phyloP scores from a whole-genome alignment of 345 rosid genomes.

The Arabis alpina region DNA sequence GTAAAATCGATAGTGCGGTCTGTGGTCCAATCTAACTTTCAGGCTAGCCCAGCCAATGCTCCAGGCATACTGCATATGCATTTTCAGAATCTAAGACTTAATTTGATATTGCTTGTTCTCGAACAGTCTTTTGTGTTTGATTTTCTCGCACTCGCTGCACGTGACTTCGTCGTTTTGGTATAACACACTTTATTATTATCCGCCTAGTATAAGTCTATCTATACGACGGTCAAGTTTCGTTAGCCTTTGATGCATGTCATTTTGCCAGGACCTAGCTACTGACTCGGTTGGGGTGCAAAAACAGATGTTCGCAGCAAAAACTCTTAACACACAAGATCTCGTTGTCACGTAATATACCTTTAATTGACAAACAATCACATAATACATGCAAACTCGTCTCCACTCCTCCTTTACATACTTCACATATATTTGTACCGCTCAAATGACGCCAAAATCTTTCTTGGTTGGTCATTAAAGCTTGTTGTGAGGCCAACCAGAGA shows the following conservation, averaged over 20 bases:
- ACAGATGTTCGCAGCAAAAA: conserved; percentile 39
- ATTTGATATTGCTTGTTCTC: conserved; percentile 56
- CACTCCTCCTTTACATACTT: too few relatives aligned
- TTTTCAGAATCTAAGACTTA: conserved; percentile 56
- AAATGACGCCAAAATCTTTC: too few relatives aligned
- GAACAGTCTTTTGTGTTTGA: conserved; percentile 59
- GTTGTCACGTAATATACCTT: conserved; percentile 27
- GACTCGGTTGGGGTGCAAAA: conserved; percentile 47
- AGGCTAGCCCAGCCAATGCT: conserved; percentile 45
- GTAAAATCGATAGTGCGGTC: conserved; percentile 51
- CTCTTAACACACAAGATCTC: conserved; percentile 50
- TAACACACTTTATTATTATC: neutral
- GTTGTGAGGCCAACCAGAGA: too few relatives aligned
- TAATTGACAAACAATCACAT: too few relatives aligned
- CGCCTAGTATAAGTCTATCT: neutral
- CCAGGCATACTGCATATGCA: conserved; percentile 60
- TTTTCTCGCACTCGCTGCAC: conserved; percentile 59
- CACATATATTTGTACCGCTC: too few relatives aligned
- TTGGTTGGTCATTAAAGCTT: too few relatives aligned
- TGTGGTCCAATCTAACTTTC: conserved; percentile 44
- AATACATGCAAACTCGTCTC: too few relatives aligned
- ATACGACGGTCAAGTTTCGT: conserved; percentile 32
- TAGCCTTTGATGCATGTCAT: conserved; percentile 28
- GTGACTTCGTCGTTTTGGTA: conserved; percentile 58
- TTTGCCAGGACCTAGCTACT: conserved; percentile 31